phyloP scores from a whole-genome alignment of 352 stramenopile species.

The Pseudoperonospora humuli region DNA sequence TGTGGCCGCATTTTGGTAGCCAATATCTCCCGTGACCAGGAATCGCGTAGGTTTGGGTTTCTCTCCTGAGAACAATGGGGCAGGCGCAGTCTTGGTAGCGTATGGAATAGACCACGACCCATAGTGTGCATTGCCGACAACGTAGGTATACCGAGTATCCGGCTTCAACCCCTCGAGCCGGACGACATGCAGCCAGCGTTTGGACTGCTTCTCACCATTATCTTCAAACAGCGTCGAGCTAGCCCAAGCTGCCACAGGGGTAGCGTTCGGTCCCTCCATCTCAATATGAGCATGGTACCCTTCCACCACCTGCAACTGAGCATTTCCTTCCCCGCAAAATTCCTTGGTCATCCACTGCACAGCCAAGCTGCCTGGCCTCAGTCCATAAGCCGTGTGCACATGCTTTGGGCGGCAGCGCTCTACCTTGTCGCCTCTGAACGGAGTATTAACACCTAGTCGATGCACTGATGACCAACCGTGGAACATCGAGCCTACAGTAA shows the following conservation, averaged over 20 bases:
- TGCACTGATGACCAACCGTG: conserved; percentile 74
- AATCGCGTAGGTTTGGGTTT: conserved; percentile 48
- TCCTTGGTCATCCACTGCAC: conserved; percentile 78
- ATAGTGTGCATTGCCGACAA: conserved; percentile 68
- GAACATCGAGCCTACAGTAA: conserved; percentile 66
- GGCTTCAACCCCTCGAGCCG: conserved; percentile 50
- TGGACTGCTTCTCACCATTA: conserved; percentile 41
- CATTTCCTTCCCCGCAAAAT: conserved; percentile 32
- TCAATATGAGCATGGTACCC: conserved; percentile 47
- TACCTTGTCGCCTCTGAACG: conserved; percentile 31
- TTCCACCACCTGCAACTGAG: conserved; percentile 50
- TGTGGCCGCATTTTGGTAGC: conserved; percentile 84
- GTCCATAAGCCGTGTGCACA: conserved; percentile 72
- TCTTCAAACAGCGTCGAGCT: conserved; percentile 66
- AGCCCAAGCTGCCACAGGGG: conserved; percentile 35
- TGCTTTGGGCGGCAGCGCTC: conserved; percentile 67
- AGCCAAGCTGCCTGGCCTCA: conserved; percentile 43
- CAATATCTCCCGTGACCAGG: conserved; percentile 81
- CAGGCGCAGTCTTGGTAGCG: conserved; percentile 62
- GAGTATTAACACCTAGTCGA: conserved; percentile 42
- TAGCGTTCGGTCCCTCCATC: conserved; percentile 22
- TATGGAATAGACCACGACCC: conserved; percentile 71
- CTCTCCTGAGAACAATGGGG: conserved; percentile 8
- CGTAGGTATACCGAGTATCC: conserved; percentile 74
- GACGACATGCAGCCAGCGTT: conserved; percentile 65